Percentiles rank a stretch among this genome's conserved stretches.
These are phyloP conservation scores for Pinus taeda DNA, from an alignment of 75 land plant genomes.

Conservation along the genomic window DNA sequence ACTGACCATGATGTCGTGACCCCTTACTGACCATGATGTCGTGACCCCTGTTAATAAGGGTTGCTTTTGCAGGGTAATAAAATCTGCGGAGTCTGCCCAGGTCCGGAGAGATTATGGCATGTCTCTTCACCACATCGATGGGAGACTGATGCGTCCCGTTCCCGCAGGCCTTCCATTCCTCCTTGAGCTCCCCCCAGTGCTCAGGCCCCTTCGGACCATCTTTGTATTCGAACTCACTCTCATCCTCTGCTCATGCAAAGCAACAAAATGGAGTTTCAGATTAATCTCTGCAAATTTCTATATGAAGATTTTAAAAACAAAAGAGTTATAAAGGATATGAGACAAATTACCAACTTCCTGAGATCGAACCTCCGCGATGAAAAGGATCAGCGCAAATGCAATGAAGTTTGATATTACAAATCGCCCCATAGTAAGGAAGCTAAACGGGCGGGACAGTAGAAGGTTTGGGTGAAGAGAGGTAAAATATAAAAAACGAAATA, in stretches of 20 bases:
- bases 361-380: background rate
- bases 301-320: too few species aligned
- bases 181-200: conserved; percentile 33
- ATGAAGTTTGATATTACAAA: background rate
- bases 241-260: conserved; percentile 11
- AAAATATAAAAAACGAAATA: too few species aligned
- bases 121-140: conserved; percentile 12
- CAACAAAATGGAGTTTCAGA: background rate
- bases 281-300: background rate
- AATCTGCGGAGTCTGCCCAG: conserved; percentile 5
- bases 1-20: conserved; percentile 21
- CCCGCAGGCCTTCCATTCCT: conserved; percentile 32
- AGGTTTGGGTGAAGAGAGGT: too few species aligned
- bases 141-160: conserved; percentile 35
- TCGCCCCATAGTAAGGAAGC: background rate
- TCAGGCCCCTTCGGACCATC: conserved; percentile 27
- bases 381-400: background rate
- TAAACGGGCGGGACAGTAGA: too few species aligned
- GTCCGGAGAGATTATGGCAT: background rate
- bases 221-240: conserved; percentile 19
- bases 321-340: background rate
- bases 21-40: too few species aligned
- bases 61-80: conserved; percentile 12
- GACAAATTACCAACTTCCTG: conserved; percentile 4
- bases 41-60: conserved; percentile 12